phyloP scores from a whole-genome alignment of 1,284 basidiomycete species.

The Kalmanozyma brasiliensis region DNA sequence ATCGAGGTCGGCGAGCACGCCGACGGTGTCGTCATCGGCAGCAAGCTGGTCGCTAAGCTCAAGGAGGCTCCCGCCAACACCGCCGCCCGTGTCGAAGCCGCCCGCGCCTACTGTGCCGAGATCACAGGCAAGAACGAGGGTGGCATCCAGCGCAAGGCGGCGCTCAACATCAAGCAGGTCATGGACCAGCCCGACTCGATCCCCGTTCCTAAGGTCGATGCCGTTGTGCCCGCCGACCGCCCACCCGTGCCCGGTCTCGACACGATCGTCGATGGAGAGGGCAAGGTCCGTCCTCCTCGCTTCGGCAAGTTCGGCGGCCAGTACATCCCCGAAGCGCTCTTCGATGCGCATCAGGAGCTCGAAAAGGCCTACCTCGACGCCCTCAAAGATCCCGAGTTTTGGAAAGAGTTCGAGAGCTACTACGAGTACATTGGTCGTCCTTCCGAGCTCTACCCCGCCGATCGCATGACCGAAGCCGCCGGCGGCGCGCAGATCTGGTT shows the following conservation, averaged over 20 bases:
- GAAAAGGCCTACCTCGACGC: slow-evolving; percentile 90
- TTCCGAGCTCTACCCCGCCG: slow-evolving; percentile 78
- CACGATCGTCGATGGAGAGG: slow-evolving; percentile 50
- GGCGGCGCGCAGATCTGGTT: slow-evolving; percentile 96
- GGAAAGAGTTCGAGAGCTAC: slow-evolving; percentile 88
- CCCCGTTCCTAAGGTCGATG: slow-evolving; percentile 59
- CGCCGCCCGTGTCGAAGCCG: slow-evolving; percentile 69
- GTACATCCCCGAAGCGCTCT: slow-evolving; percentile 92
- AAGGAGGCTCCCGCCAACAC: slow-evolving; percentile 72
- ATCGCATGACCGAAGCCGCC: slow-evolving; percentile 78
- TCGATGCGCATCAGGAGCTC: slow-evolving; percentile 88
- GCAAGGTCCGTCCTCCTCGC: slow-evolving; percentile 73
- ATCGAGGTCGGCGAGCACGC: slow-evolving; percentile 82
- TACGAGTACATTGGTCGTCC: slow-evolving; percentile 90
- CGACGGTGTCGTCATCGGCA: slow-evolving; percentile 94
- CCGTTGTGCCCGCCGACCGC: slow-evolving; percentile 49
- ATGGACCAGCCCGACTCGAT: slow-evolving; percentile 49
- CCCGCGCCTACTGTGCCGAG: slow-evolving; percentile 72
- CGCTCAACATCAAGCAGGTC: slow-evolving; percentile 54
- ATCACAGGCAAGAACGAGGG: slow-evolving; percentile 72
- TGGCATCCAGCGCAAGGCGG: slow-evolving; percentile 56
- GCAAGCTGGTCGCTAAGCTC: slow-evolving; percentile 83
- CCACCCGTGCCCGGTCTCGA: slow-evolving; percentile 56
- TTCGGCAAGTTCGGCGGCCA: slow-evolving; percentile 98
- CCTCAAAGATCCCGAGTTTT: slow-evolving; percentile 87